Evolutionary conservation across 78 protist genomes (phyloP), one percentile per base, ranked within the genome.

Genomic region (Ministeria vibrans): DNA sequence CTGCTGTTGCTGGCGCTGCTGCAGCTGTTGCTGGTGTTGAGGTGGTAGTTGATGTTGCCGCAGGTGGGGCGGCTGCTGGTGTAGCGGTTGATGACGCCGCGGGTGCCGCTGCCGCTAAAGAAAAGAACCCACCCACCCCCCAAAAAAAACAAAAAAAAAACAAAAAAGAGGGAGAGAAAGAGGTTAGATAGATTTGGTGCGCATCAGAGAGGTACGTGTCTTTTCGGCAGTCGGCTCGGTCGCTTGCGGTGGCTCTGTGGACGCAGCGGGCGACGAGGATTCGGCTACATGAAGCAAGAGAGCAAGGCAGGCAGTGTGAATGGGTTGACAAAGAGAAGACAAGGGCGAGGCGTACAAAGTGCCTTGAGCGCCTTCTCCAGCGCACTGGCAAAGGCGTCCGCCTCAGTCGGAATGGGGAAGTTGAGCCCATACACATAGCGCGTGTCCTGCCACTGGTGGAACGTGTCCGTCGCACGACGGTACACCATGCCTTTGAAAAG

Each of bases 361-460:
- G 34, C 71, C n/a, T 27, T 41, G 2, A 30, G 6, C 13, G 71
- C 71, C 18, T 63, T 11, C 71, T 63, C 32, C 39, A 63, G 28
- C n/a, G 23, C 32, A 4, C 7, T 41, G 7, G 71, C 4, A 30
- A 63, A 63, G 42, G 43, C 71, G 41, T 63, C 71, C 41, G 71
- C 41, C 42, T 63, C 71, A 1, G 6, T 41, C 15, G 28, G 28
- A 5, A 41, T 32, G 7, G 9, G 34, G 13, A 63, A 63, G 18
- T 63, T 63, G 38, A 63, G 42, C 20, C 71, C 71, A 32, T n/a
- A 63, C 42, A 63, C 71, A 4, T 6, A 32, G 7, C 71, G 71
- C 71, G 71, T 7, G 71, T 63, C 71, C 13, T 63, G 71, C 71
- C 71, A 63, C 18, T 63, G 71, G 38, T 7, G 32, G 41, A 63